phyloP scores from a whole-genome alignment of 371 early-diverging fungal species.

The Mortierella sp. region DNA sequence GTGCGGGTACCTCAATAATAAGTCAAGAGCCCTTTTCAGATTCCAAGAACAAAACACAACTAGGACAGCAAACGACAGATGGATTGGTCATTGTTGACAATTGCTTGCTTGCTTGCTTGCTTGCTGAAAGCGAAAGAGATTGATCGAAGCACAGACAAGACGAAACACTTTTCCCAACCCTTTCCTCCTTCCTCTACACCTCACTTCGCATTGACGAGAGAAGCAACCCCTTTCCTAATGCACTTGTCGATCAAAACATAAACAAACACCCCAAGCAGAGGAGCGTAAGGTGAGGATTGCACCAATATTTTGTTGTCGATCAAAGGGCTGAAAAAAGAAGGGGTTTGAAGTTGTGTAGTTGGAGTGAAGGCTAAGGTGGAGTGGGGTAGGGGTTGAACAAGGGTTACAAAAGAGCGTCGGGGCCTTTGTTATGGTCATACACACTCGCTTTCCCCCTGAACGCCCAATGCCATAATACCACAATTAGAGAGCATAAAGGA shows the following conservation, averaged over 20 bases:
- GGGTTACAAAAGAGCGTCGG: neutral
- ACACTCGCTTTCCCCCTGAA: neutral
- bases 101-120: neutral
- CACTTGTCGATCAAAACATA: neutral
- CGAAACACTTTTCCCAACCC: slow-evolving; percentile 11
- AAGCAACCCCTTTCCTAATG: neutral
- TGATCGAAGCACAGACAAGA: neutral
- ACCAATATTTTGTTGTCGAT: neutral
- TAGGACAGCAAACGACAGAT: neutral
- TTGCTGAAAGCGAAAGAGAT: neutral
- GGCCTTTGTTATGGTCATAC: neutral
- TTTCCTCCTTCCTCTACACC: neutral
- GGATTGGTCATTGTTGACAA: neutral
- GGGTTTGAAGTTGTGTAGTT: neutral
- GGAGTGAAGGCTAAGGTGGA: neutral
- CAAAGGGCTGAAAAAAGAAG: neutral
- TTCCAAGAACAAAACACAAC: neutral
- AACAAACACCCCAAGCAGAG: neutral
- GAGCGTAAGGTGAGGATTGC: neutral
- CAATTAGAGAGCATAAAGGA: neutral
- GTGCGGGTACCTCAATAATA: neutral
- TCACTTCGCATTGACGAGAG: neutral
- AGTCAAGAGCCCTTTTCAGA: neutral
- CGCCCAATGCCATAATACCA: neutral
- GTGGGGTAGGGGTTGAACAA: neutral